Conservation (phyloP, 495 filamentous ascomycete species). For the Xylaria grammica region DNA sequence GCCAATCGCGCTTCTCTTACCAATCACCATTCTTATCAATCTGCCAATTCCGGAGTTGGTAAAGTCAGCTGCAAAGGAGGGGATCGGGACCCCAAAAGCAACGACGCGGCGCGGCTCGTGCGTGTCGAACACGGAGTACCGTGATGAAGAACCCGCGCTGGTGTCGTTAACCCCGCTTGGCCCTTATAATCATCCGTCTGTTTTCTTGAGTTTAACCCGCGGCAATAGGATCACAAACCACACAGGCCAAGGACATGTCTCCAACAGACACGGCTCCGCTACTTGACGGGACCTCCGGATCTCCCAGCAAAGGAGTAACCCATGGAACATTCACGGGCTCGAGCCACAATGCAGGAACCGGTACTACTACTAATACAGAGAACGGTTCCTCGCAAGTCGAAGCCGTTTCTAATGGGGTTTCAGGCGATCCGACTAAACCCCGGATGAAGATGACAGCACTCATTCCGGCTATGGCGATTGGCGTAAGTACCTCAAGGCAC, state of each 20-base stretch:
- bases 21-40: background rate
- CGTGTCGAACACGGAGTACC: background rate
- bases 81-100: background rate
- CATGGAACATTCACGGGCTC: constrained; percentile 28
- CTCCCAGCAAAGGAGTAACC: constrained; percentile 13
- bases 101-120: background rate
- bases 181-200: too few species aligned
- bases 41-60: background rate
- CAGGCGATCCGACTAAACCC: background rate
- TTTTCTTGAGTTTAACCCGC: background rate
- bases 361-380: constrained; percentile 21
- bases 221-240: background rate
- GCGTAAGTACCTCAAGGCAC: constrained; percentile 44
- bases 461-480: constrained; percentile 62
- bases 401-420: background rate
- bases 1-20: background rate
- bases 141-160: too few species aligned
- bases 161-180: too few species aligned
- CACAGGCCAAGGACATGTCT: background rate
- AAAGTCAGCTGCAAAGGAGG: background rate
- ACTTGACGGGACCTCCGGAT: constrained; percentile 22
- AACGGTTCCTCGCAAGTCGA: background rate
- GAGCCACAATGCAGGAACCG: background rate
- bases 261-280: constrained; percentile 34
- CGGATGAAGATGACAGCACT: constrained; percentile 56